These are phyloP conservation scores for Malbranchea zuffiana DNA, from an alignment of 2,329 filamentous ascomycete genomes.

Conservation along the genomic window DNA sequence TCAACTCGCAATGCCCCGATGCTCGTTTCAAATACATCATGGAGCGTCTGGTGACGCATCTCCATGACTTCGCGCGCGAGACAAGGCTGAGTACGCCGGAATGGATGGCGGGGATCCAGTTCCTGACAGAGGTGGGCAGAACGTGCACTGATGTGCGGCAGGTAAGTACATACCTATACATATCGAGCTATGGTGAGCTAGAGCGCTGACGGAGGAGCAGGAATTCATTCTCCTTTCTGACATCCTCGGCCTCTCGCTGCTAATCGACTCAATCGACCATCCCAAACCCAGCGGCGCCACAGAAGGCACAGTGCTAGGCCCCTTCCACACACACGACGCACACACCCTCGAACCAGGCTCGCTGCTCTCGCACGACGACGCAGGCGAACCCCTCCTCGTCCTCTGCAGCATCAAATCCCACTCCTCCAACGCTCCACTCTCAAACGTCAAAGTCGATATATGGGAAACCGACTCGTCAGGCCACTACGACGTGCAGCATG, in stretches of 20 bases:
- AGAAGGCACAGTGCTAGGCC: conserved; percentile 69
- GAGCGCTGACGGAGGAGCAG: too few relatives aligned
- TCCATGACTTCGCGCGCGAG: conserved; percentile 74
- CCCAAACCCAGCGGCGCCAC: conserved; percentile 61
- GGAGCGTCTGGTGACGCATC: conserved; percentile 60
- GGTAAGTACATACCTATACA: conserved; percentile 33
- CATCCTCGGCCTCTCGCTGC: conserved; percentile 64
- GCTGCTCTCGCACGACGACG: conserved; percentile 55
- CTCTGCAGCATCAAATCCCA: conserved; percentile 62
- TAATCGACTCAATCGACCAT: conserved; percentile 75
- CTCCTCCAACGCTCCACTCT: conserved; percentile 50
- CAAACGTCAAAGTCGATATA: conserved; percentile 62
- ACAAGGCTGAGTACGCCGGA: conserved; percentile 64
- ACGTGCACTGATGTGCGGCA: conserved; percentile 64
- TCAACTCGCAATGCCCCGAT: conserved; percentile 60
- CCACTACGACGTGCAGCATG: conserved; percentile 71
- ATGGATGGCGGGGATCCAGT: conserved; percentile 64
- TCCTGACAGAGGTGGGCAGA: conserved; percentile 61
- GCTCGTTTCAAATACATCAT: conserved; percentile 60
- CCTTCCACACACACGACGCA: conserved; percentile 75
- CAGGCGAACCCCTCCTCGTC: conserved; percentile 59
- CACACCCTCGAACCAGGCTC: conserved; percentile 45
- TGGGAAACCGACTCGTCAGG: conserved; percentile 79
- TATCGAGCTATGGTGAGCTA: too few relatives aligned
- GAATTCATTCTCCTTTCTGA: conserved; percentile 78